These are phyloP conservation scores for Volvariella surrecta DNA, from an alignment of 1,284 basidiomycete species.

Conservation along the genomic window DNA sequence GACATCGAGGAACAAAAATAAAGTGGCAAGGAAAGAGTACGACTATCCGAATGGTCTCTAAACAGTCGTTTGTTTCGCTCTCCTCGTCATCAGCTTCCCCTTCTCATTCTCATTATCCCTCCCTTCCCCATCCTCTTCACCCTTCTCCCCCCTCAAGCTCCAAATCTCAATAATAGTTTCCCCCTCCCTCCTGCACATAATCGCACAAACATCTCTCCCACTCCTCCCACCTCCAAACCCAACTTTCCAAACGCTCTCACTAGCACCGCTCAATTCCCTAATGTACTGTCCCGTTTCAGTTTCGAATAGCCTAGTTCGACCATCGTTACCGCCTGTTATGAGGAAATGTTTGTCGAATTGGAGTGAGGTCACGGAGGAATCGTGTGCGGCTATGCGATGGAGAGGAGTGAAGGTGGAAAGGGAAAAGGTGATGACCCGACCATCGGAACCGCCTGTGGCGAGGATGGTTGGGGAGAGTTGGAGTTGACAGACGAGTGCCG, in stretches of 20 bases:
- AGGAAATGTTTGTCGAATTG: slow-evolving; percentile 83
- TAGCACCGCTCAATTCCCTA: slow-evolving; percentile 67
- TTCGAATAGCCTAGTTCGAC: slow-evolving; percentile 84
- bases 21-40: too few relatives aligned
- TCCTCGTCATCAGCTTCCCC: too few relatives aligned
- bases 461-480: slow-evolving; percentile 72
- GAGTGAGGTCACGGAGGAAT: slow-evolving; percentile 85
- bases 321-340: slow-evolving; percentile 86
- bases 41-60: too few relatives aligned
- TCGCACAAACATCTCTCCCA: slow-evolving; percentile 65
- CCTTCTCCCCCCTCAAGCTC: slow-evolving; percentile 46
- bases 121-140: slow-evolving; percentile 8
- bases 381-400: slow-evolving; percentile 73
- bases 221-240: slow-evolving; percentile 32
- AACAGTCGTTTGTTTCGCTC: too few relatives aligned
- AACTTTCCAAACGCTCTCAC: slow-evolving; percentile 87
- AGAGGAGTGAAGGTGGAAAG: slow-evolving; percentile 39
- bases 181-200: slow-evolving; percentile 77
- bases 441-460: slow-evolving; percentile 90
- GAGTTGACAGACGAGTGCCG: slow-evolving; percentile 89
- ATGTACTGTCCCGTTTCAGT: slow-evolving; percentile 62
- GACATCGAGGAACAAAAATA: too few relatives aligned
- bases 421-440: slow-evolving; percentile 87
- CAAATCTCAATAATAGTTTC: slow-evolving; percentile 90
- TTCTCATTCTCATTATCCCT: slow-evolving; percentile 25